Base-by-base conservation (phyloP, 352 stramenopile species). In the Phytopythium ostracodes region DNA sequence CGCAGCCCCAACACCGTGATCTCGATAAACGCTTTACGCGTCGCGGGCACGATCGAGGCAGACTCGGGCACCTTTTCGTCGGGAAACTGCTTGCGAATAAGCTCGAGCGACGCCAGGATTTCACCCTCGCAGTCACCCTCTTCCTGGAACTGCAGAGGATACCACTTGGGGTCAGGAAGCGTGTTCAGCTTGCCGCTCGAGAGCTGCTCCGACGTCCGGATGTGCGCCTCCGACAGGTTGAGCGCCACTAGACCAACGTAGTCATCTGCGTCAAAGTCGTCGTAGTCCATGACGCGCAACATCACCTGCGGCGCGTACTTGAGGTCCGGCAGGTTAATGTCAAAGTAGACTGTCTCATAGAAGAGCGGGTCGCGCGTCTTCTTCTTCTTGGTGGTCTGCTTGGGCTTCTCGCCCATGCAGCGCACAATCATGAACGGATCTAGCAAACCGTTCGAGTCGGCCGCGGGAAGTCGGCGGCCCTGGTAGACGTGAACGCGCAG, bases 271-370 rank as follows among this genome's bases (percentile, higher is more conserved):
- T 89, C 82, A 38, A 90, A 92, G 33, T 92, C 79, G 44, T 94
- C 85, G 31, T 77, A 78, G 64, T 94, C 83, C 81, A 94, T 92
- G 25, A 92, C 77, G 8, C 83, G 85, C 27, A 94, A 62, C 64
- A 91, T 79, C 15, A 94, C 81, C 56, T 92, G 83, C 24, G 85
- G 85, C 4, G 81, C 81, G 60, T 90, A 94, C 49, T 88, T 80
- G 4, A 89, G 68, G 12, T 86, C 80, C 5, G 85, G 85, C 33
- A 96, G 62, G 46, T 92, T 91, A 24, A 95, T 84, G 50, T 96
- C 83, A 40, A 95, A 96, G 69, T 89, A 87, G 17, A 95, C 59
- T 7, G 86, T 96, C 65, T 96, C 80, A 71, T 96, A 96, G 69
- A 75, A 96, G n/a, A 89, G 62, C 15, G 88, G 87, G 62, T 96